Conservation (phyloP, 768 basidiomycete species). For the Floccularia luteovirens region DNA sequence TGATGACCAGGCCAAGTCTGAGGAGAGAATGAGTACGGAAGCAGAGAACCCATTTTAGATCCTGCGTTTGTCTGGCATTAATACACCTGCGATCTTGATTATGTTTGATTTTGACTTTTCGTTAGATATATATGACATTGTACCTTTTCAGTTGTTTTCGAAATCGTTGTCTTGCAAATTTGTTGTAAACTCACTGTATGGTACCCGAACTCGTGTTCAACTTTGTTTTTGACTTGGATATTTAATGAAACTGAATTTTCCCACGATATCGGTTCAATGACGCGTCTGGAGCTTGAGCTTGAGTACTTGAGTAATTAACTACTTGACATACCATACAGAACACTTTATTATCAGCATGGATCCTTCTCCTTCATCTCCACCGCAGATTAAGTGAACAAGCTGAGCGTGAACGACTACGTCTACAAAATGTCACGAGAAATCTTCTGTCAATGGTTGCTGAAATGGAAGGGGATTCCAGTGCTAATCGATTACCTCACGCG, state of each 20-base stretch:
- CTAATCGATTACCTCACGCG: conserved; percentile 10
- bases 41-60: conserved; percentile 70
- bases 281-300: too few relatives aligned
- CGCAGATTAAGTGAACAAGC: too few relatives aligned
- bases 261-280: not conserved
- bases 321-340: too few relatives aligned
- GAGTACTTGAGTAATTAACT: too few relatives aligned
- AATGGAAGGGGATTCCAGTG: conserved; percentile 7
- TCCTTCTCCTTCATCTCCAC: too few relatives aligned
- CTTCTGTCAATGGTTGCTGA: too few relatives aligned
- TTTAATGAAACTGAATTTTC: not conserved
- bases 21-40: conserved; percentile 34
- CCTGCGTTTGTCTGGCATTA: not conserved
- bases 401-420: too few relatives aligned
- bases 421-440: too few relatives aligned
- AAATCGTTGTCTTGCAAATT: conserved; percentile 6
- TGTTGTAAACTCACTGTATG: conserved; percentile 15
- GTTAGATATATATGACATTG: not conserved
- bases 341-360: too few relatives aligned
- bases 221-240: not conserved
- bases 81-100: not conserved
- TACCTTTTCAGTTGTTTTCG: conserved; percentile 5
- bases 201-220: conserved; percentile 6
- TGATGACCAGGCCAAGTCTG: conserved; percentile 20
- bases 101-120: not conserved